phyloP scores from a whole-genome alignment of 2,329 filamentous ascomycete genomes.

The Claviceps citrina region DNA sequence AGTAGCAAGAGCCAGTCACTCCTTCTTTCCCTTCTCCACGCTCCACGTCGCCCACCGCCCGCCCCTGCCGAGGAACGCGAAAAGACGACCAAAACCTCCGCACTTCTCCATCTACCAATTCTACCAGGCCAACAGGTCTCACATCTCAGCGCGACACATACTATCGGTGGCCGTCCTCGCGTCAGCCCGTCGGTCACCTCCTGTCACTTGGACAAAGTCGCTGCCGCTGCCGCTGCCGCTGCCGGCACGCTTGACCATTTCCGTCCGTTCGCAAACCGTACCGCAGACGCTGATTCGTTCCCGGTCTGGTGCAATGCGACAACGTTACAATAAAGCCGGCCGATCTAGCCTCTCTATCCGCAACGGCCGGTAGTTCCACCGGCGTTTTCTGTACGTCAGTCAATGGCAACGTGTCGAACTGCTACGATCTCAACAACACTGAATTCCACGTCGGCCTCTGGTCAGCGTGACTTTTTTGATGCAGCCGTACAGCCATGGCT shows the following conservation, averaged over 20 bases:
- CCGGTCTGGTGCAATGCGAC: not conserved
- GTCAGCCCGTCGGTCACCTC: not conserved
- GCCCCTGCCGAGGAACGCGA: too few species aligned
- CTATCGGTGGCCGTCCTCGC: not conserved
- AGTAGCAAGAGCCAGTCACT: not conserved
- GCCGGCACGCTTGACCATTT: not conserved
- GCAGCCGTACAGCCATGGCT: not conserved
- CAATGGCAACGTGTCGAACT: not conserved
- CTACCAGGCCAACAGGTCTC: not conserved
- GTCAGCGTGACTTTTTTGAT: not conserved
- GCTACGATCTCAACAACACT: not conserved
- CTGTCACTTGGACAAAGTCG: not conserved
- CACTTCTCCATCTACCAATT: not conserved
- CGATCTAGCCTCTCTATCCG: not conserved
- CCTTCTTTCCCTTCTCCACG: not conserved
- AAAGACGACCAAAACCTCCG: not conserved
- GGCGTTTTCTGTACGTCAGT: not conserved
- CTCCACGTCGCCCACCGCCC: too few species aligned
- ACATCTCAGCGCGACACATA: not conserved
- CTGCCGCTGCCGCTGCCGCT: not conserved
- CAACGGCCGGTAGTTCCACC: not conserved
- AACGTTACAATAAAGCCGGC: not conserved
- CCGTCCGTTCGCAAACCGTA: not conserved
- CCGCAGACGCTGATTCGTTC: not conserved
- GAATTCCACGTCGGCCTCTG: not conserved